Evolutionary conservation across 129 eudicot species (phyloP), one percentile per base, ranked within the genome.

Genomic region (Deinandra increscens): DNA sequence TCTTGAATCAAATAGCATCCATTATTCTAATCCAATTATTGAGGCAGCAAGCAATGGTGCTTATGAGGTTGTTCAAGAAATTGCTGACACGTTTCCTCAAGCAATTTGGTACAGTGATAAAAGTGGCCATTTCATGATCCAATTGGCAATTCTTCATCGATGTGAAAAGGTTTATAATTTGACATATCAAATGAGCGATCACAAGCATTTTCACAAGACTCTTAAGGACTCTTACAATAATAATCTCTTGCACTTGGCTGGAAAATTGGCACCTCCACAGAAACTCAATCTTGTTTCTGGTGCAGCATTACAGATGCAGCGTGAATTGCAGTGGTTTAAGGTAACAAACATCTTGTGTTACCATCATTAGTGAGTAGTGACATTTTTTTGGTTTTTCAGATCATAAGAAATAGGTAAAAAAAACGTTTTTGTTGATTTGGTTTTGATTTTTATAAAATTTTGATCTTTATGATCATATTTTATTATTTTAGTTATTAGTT

Each of bases 271-370:
- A 11, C 82, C 85, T 67, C 64, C 60, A 5, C 73, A 77, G 18
- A 77, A 81, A 37, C 82, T 81, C 22, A 54, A 77, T 55, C 85
- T 77, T 37, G 79, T 81, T 48, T 69, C 85, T 44, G 85, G 85
- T 23, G 79, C 85, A 68, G 82, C 85, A 6, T 70, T 81, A 54
- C 85, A 81, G 46, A 81, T 81, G 85, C 85, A 81, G 36, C 78
- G 76, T 1, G 85, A 81, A 59, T 42, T 81, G 66, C 82, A 81
- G 12, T 81, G 85, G 85, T 81, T 72, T 63, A 72, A 81, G 85
- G 85, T 81, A 76, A 53, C 14, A 38, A 29, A 44, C 36, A 20
- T 51, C 15, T 66, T 3, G 5, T 50, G 14, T 22, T 53, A 20
- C 36, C 60, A 54, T 54, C 20, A 54, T 54, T 10, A 54, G 36